Conservation (phyloP, 257 asterid genomes). For the Gardenia jasminoides region DNA sequence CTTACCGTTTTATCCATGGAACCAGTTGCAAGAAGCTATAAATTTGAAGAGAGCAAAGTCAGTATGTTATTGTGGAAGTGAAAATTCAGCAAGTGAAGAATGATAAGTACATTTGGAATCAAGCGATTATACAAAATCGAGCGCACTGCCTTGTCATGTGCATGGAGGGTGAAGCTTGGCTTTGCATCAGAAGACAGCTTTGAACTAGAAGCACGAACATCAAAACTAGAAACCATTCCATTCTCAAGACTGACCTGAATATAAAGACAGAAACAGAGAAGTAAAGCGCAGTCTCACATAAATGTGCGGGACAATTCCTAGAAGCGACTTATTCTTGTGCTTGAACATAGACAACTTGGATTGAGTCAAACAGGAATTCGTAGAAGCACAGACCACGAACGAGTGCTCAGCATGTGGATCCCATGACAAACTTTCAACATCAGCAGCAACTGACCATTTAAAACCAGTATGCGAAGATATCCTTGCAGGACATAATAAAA, state of each 20-base stretch:
- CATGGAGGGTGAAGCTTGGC: slow-evolving; percentile 81
- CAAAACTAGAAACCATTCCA: slow-evolving; percentile 71
- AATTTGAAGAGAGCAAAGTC: slow-evolving; percentile 16
- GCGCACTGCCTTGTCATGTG: slow-evolving; percentile 89
- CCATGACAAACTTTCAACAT: slow-evolving; percentile 92
- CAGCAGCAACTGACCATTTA: slow-evolving; percentile 65
- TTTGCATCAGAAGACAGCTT: slow-evolving; percentile 42
- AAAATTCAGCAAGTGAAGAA: slow-evolving; percentile 6
- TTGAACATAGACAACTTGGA: neutral
- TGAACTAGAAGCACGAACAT: slow-evolving; percentile 60
- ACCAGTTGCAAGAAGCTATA: slow-evolving; percentile 93
- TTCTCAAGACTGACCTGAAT: slow-evolving; percentile 84
- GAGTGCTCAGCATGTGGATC: slow-evolving; percentile 86
- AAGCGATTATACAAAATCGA: slow-evolving; percentile 54
- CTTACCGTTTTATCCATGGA: slow-evolving; percentile 81
- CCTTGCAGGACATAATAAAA: slow-evolving; percentile 39
- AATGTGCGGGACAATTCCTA: neutral
- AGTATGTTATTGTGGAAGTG: slow-evolving; percentile 8
- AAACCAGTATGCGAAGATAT: slow-evolving; percentile 47
- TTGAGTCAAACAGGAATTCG: neutral
- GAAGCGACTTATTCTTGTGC: neutral
- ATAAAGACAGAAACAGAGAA: neutral
- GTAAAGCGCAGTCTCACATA: neutral
- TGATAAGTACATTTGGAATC: slow-evolving; percentile 59
- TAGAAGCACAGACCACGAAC: slow-evolving; percentile 69